A percentile compares a stretch with the other conserved stretches of the same genome.
Evolutionary conservation across 192 early-diverging fungal genomes (phyloP).

Genomic region (Linnemannia exigua): DNA sequence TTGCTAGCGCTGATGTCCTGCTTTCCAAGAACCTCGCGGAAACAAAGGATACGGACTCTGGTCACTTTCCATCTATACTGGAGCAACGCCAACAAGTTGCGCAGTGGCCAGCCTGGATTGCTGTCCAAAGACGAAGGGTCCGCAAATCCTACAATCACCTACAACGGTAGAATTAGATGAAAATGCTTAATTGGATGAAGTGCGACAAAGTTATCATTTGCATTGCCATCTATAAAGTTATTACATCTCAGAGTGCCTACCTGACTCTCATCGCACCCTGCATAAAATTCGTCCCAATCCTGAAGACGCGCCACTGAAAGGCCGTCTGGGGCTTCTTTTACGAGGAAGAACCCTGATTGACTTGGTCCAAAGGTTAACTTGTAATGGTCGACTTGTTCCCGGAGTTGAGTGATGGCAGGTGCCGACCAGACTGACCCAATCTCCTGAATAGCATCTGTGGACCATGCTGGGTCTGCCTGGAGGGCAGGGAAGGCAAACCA

Average conservation of each 20-base stretch:
- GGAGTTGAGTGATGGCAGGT: conserved; percentile 15
- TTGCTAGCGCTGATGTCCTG: conserved; percentile 61
- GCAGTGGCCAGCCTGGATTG: conserved; percentile 93
- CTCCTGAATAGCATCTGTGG: conserved; percentile 56
- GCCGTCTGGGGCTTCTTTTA: conserved; percentile 20
- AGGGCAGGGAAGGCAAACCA: conserved; percentile 97
- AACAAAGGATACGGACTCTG: conserved; percentile 73
- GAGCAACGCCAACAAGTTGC: conserved; percentile 85
- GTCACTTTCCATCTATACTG: conserved; percentile 65
- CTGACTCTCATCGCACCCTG: conserved; percentile 45
- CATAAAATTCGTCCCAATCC: conserved; percentile 72
- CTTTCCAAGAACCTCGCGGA: conserved; percentile 68
- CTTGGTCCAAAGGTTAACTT: conserved; percentile 11
- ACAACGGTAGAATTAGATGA: not conserved
- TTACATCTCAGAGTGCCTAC: conserved; percentile 12
- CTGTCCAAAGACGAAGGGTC: conserved; percentile 86
- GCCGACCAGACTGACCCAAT: conserved; percentile 30
- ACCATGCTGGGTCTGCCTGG: conserved; percentile 72
- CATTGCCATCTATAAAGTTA: not conserved
- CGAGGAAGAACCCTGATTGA: conserved; percentile 57
- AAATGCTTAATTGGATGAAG: not conserved
- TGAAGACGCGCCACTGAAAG: conserved; percentile 51
- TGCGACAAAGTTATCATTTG: not conserved
- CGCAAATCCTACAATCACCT: conserved; percentile 81
- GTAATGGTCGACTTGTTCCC: conserved; percentile 17